Evolutionary conservation across 2,329 filamentous ascomycete species (phyloP).

Genomic region (Xylaria sp.): DNA sequence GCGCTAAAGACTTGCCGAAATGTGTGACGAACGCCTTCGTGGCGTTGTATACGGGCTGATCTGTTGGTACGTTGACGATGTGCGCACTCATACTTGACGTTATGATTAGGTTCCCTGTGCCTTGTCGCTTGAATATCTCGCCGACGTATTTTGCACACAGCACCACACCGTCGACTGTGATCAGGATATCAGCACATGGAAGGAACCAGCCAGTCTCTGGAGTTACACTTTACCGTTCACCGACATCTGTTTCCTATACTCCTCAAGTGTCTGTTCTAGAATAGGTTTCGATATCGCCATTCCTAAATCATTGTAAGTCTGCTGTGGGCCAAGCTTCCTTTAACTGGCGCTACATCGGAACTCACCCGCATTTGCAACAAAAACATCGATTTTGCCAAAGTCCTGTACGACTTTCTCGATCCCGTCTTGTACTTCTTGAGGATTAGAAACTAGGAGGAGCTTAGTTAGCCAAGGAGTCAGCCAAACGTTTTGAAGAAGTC

Average conservation of each 20-base stretch:
- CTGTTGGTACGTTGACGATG: conserved; percentile 57
- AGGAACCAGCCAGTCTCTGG: neutral
- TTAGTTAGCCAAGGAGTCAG: conserved; percentile 1
- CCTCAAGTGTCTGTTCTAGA: conserved; percentile 25
- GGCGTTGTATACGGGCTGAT: conserved; percentile 63
- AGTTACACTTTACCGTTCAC: conserved; percentile 23
- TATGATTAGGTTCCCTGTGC: conserved; percentile 33
- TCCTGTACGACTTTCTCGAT: conserved; percentile 23
- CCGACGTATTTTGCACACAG: conserved; percentile 30
- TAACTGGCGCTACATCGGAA: neutral
- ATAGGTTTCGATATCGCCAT: conserved; percentile 30
- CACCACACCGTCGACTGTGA: conserved; percentile 28
- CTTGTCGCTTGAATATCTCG: conserved; percentile 29
- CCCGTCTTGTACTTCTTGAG: conserved; percentile 23
- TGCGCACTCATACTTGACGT: conserved; percentile 50
- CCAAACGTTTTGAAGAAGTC: neutral
- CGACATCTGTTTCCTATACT: conserved; percentile 29
- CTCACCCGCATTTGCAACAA: conserved; percentile 31
- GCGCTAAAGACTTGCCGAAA: conserved; percentile 59
- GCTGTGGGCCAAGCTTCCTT: neutral
- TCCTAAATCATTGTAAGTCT: conserved; percentile 12
- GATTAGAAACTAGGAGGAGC: conserved; percentile 18
- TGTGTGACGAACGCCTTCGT: conserved; percentile 63
- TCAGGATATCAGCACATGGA: conserved; percentile 2
- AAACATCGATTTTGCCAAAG: conserved; percentile 31